Evolutionary conservation across 495 filamentous ascomycete genomes (phyloP).

Genomic region (Amphirosellinia nigrospora): DNA sequence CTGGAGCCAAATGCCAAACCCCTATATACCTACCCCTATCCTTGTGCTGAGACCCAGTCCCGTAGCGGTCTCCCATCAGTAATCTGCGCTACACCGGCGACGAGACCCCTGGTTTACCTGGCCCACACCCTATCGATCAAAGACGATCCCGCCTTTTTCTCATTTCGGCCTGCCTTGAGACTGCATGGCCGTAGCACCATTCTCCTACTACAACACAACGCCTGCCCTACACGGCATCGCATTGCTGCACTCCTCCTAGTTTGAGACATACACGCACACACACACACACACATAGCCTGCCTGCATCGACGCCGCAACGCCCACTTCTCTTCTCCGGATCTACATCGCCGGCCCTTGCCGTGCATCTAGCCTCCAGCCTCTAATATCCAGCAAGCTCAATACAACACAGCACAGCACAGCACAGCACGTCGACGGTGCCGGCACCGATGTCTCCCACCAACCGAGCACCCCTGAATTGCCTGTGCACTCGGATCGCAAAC

Average conservation of each 20-base stretch:
- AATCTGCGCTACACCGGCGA: neutral
- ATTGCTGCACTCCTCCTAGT: neutral
- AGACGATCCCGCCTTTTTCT: constrained; percentile 34
- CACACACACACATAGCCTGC: neutral
- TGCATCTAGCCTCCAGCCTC: neutral
- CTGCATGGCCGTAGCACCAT: constrained; percentile 18
- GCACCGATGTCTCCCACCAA: constrained; percentile 39
- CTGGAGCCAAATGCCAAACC: neutral
- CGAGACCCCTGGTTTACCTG: neutral
- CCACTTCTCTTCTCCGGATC: neutral
- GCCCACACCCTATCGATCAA: constrained; percentile 7
- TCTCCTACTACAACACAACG: neutral
- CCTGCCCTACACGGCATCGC: neutral
- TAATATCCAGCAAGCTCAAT: too few relatives aligned
- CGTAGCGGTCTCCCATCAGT: neutral
- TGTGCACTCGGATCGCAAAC: constrained; percentile 34
- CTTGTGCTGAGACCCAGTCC: neutral
- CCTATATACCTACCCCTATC: constrained; percentile 21
- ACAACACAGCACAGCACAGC: too few relatives aligned
- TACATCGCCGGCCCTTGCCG: neutral
- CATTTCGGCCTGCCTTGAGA: too few relatives aligned
- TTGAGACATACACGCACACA: neutral
- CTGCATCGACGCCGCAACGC: neutral
- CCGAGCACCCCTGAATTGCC: constrained; percentile 38
- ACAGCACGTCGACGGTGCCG: constrained; percentile 29